Base-by-base conservation (phyloP, 352 stramenopile genomes). In the Blastocystis sp. region DNA sequence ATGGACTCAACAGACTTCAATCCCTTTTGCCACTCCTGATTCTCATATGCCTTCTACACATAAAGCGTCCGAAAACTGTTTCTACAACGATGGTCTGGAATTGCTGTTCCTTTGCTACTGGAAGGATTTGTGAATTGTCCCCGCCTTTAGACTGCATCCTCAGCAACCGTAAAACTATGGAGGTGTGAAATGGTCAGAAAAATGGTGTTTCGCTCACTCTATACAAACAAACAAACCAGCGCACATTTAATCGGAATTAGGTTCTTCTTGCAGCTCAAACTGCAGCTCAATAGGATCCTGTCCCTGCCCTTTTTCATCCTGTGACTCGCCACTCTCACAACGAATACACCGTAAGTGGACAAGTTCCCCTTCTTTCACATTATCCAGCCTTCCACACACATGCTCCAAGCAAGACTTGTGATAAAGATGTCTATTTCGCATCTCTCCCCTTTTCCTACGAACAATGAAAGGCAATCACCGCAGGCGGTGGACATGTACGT, bases 21-120 rank as follows among this genome's bases (percentile, higher is more conserved):
- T 80, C 70, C 70, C 70, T 80, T 80, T n/a, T 4, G 13, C 70
- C 70, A 80, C 54, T 80, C 70, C 29, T 64, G 47, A n/a, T 80
- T 80, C 47, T 80, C 70, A 39, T 45, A 80, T 18, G 70, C 70
- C 43, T 64, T 80, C 70, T 80, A 80, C 70, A n/a, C 8, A 34
- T 63, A 8, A 45, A 18, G 20, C 5, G 26, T 3, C 13, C 18
- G 0, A 20, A 66, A 47, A 20, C n/a, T 5, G 9, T n/a, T 15
- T n/a, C 54, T 43, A 80, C 70, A 20, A 80, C 70, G 8, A 80
- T 47, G 7, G 41, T 80, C 54, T 80, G 70, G 29, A 80, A 80
- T 29, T 80, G 70, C 29, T 50, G 9, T 39, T 80, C 70, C 39
- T 80, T 80, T n/a, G 45, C 50, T 29, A 66, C 70, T n/a, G 70